Conservation (phyloP, 768 basidiomycete species). For the Auricularia auricula-judae region DNA sequence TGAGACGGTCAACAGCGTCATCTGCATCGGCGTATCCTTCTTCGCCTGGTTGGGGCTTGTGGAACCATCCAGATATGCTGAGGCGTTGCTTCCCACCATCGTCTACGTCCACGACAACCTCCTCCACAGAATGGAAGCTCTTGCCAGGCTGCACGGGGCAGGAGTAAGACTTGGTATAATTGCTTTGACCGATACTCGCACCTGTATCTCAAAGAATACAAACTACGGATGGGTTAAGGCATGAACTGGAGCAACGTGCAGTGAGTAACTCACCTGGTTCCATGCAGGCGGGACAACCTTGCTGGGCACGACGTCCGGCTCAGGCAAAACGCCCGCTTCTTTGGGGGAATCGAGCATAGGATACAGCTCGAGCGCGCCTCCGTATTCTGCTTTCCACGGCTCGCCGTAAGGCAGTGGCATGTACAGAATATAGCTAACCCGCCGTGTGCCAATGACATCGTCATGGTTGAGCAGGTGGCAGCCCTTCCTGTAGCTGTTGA, state of each 20-base stretch:
- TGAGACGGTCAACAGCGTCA: conserved; percentile 31
- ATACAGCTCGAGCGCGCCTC: conserved; percentile 90
- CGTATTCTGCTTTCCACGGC: conserved; percentile 82
- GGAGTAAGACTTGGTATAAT: conserved; percentile 17
- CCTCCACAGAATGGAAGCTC: conserved; percentile 95
- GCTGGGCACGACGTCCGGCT: conserved; percentile 53
- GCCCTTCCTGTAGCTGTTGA: conserved; percentile 82
- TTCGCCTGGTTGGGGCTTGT: conserved; percentile 82
- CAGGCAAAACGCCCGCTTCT: conserved; percentile 44
- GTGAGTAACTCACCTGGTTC: conserved; percentile 41
- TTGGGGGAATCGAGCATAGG: conserved; percentile 35
- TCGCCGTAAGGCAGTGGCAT: conserved; percentile 70
- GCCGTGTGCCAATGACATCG: conserved; percentile 91
- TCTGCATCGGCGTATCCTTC: conserved; percentile 63
- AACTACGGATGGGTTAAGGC: conserved; percentile 23
- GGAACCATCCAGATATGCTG: conserved; percentile 96
- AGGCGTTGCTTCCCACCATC: conserved; percentile 63
- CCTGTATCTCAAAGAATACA: conserved; percentile 50
- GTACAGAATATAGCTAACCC: conserved; percentile 94
- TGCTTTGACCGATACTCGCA: conserved; percentile 21
- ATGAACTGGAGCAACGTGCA: too few species aligned
- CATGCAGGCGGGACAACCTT: conserved; percentile 69
- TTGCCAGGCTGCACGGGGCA: conserved; percentile 72
- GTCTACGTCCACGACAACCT: conserved; percentile 72
- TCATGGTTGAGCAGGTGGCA: conserved; percentile 96